Evolutionary conservation across 257 asterid genomes (phyloP).

Genomic region (Ilex asprella): DNA sequence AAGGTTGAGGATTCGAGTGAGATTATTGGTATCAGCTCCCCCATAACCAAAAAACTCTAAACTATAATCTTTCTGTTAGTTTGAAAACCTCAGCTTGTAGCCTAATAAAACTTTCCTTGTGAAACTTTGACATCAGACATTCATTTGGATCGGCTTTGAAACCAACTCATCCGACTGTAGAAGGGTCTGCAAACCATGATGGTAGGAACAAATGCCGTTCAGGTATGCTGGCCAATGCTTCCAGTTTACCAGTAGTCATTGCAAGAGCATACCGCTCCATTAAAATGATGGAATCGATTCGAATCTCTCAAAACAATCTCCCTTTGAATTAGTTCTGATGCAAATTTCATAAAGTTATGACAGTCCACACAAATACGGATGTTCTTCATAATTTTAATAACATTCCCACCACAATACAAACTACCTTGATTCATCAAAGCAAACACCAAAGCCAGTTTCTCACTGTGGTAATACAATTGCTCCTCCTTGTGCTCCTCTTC

Average conservation of each 20-base stretch:
- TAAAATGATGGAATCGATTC: constrained; percentile 75
- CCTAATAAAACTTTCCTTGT: too few relatives aligned
- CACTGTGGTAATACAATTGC: constrained; percentile 78
- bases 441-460: constrained; percentile 74
- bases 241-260: constrained; percentile 60
- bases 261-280: constrained; percentile 67
- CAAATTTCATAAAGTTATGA: constrained; percentile 73
- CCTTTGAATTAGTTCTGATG: constrained; percentile 44
- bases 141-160: too few relatives aligned
- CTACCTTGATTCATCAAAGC: constrained; percentile 42
- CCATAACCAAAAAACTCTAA: too few relatives aligned
- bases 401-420: constrained; percentile 15
- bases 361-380: constrained; percentile 70
- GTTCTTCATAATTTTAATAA: constrained; percentile 58
- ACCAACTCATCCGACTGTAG: too few relatives aligned
- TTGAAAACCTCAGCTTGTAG: too few relatives aligned
- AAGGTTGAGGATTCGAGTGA: too few relatives aligned
- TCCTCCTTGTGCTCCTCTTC: constrained; percentile 94
- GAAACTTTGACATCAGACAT: too few relatives aligned
- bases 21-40: too few relatives aligned
- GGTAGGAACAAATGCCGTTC: too few relatives aligned
- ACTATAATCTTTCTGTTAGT: too few relatives aligned
- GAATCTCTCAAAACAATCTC: constrained; percentile 68
- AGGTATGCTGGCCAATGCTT: too few relatives aligned
- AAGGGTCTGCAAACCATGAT: too few relatives aligned